Evolutionary conservation across 2,329 filamentous ascomycete species (phyloP).

Genomic region (Venturia asperata): DNA sequence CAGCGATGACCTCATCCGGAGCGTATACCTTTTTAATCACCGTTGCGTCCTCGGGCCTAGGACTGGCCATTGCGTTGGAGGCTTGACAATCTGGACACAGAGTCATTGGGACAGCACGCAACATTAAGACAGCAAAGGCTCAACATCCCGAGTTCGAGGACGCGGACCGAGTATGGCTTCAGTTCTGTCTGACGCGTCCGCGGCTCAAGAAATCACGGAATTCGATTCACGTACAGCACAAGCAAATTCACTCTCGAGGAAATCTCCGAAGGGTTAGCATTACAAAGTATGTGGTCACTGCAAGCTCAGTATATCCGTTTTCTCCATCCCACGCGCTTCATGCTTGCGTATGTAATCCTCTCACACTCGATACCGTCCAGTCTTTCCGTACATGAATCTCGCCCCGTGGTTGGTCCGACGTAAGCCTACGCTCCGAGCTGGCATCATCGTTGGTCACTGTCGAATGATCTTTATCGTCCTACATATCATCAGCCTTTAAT

Average conservation of each 20-base stretch:
- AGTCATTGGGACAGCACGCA: conserved; percentile 1
- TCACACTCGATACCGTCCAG: neutral
- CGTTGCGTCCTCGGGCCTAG: conserved; percentile 1
- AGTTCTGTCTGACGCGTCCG: too few species aligned
- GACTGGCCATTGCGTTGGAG: neutral
- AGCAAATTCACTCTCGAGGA: too few species aligned
- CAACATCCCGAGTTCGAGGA: too few species aligned
- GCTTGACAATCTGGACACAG: neutral
- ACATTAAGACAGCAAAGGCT: neutral
- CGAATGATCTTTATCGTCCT: neutral
- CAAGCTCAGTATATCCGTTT: neutral
- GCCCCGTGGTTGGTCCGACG: neutral
- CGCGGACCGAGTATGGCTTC: too few species aligned
- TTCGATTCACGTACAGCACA: too few species aligned
- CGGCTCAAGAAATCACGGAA: too few species aligned
- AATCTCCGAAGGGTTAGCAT: too few species aligned
- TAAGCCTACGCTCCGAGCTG: neutral
- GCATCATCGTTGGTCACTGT: neutral
- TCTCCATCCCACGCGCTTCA: neutral
- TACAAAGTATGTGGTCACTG: too few species aligned
- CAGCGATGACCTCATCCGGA: neutral
- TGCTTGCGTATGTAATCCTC: neutral
- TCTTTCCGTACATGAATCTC: conserved; percentile 1
- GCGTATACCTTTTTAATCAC: conserved; percentile 17
- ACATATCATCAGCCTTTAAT: neutral